These are phyloP conservation scores for Cichorium intybus DNA, from an alignment of 140 eudicot species.

Conservation along the genomic window DNA sequence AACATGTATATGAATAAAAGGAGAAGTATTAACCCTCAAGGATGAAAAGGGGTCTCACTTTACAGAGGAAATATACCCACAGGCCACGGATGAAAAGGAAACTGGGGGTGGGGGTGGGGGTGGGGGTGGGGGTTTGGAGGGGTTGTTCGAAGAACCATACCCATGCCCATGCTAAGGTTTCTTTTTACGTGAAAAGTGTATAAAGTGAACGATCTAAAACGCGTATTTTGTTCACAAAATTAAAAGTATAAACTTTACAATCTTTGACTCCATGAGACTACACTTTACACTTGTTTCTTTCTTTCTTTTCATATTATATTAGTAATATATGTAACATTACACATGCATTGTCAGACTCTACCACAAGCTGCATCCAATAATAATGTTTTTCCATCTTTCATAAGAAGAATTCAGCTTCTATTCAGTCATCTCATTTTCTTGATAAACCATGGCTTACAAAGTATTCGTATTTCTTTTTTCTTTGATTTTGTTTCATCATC, in stretches of 20 bases:
- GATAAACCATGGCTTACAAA: constrained; percentile 31
- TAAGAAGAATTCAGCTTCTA: constrained; percentile 16
- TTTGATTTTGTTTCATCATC: constrained; percentile 43
- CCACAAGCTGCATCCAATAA: constrained; percentile 42
- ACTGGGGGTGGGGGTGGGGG: background rate
- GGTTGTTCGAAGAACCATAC: constrained; percentile 10
- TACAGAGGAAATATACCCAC: constrained; percentile 12
- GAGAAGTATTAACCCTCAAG: background rate
- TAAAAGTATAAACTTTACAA: constrained; percentile 18
- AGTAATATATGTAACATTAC: constrained; percentile 26
- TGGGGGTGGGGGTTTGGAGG: background rate
- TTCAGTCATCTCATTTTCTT: constrained; percentile 16
- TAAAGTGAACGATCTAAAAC: constrained; percentile 10
- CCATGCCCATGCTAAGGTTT: constrained; percentile 20
- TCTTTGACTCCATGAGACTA: constrained; percentile 20
- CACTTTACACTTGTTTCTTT: constrained; percentile 43
- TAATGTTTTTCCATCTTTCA: constrained; percentile 32
- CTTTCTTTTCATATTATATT: constrained; percentile 8
- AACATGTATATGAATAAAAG: background rate
- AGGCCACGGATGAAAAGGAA: background rate
- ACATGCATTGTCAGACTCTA: constrained; percentile 54
- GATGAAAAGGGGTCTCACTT: constrained; percentile 14
- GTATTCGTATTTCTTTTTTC: constrained; percentile 33
- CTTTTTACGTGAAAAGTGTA: constrained; percentile 2
- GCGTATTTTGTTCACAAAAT: constrained; percentile 12